These are phyloP conservation scores for Aspergillus nomiae DNA, from an alignment of 2,329 filamentous ascomycete species.

Conservation along the genomic window DNA sequence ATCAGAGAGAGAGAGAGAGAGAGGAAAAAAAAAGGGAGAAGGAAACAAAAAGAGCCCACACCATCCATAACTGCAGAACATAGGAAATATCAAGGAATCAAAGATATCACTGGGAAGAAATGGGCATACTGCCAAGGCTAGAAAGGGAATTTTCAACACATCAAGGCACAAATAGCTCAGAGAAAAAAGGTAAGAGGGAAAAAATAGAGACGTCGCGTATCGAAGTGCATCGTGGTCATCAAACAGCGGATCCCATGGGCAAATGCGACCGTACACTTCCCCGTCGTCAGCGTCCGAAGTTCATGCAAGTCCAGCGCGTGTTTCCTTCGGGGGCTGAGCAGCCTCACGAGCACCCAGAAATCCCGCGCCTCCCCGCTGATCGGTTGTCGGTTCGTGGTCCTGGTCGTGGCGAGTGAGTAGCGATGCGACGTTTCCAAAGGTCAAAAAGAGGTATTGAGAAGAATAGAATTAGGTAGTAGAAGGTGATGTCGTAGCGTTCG, in stretches of 20 bases:
- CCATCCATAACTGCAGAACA: conserved; percentile 17
- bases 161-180: conserved; percentile 12
- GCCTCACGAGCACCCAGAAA: conserved; percentile 14
- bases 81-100: conserved; percentile 30
- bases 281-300: conserved; percentile 18
- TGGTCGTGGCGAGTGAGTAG: background rate
- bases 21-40: background rate
- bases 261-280: background rate
- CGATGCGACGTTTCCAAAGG: background rate
- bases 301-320: conserved; percentile 25
- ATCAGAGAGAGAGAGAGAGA: background rate
- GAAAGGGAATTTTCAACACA: conserved; percentile 23
- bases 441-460: conserved; percentile 15
- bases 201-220: conserved; percentile 10
- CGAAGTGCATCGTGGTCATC: background rate
- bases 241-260: background rate
- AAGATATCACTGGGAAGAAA: conserved; percentile 21
- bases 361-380: background rate
- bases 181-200: conserved; percentile 8
- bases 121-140: background rate
- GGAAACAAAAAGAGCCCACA: conserved; percentile 1
- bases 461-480: conserved; percentile 19
- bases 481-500: conserved; percentile 24
- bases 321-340: conserved; percentile 16
- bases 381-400: background rate